A percentile compares a stretch with the other conserved stretches of the same genome.
These are phyloP conservation scores for Calvatia gigantea DNA, from an alignment of 768 basidiomycete species.

Conservation along the genomic window DNA sequence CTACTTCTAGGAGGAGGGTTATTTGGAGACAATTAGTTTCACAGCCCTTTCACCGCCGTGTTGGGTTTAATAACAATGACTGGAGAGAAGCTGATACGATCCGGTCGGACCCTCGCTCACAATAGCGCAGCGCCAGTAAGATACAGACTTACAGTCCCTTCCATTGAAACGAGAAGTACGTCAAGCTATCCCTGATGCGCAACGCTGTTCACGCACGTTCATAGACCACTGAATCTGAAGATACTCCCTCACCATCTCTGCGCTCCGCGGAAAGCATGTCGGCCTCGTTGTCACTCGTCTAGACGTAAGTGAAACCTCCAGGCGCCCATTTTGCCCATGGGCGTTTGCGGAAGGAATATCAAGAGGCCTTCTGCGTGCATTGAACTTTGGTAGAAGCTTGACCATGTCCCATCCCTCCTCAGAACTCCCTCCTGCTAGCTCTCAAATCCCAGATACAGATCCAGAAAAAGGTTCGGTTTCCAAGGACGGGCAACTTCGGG, in stretches of 20 bases:
- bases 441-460: not conserved
- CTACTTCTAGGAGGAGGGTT: too few relatives aligned
- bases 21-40: not conserved
- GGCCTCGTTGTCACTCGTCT: not conserved
- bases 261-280: not conserved
- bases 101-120: not conserved
- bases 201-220: not conserved
- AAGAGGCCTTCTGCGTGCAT: not conserved
- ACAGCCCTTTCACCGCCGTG: not conserved
- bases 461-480: not conserved
- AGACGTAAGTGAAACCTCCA: not conserved
- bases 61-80: too few relatives aligned
- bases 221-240: not conserved
- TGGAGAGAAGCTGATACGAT: not conserved
- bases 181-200: not conserved
- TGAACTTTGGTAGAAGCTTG: not conserved
- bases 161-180: too few relatives aligned
- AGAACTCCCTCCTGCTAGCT: not conserved
- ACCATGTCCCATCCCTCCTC: not conserved
- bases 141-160: not conserved
- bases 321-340: not conserved
- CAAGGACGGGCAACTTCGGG: not conserved
- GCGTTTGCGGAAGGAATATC: not conserved
- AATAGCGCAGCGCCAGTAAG: not conserved
- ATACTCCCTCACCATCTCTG: not conserved